phyloP scores from a whole-genome alignment of 1,284 basidiomycete species.

The Marasmius oreades region DNA sequence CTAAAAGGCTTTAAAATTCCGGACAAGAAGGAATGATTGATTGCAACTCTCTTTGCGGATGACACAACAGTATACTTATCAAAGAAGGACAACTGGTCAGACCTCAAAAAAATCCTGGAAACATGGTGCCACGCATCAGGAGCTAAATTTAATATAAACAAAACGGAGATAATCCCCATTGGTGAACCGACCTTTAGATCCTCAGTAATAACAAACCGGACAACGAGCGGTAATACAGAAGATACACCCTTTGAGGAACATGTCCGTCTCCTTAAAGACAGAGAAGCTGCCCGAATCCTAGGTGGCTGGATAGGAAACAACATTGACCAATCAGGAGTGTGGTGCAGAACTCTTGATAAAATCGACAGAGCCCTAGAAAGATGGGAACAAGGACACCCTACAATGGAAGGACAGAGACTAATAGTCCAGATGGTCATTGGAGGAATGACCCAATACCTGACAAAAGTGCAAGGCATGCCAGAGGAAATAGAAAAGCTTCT shows the following conservation, averaged over 20 bases:
- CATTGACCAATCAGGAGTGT: slow-evolving; percentile 7
- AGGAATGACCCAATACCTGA: slow-evolving; percentile 18
- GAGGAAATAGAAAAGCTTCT: slow-evolving; percentile 6
- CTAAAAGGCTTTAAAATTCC: background rate
- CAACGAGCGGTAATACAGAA: background rate
- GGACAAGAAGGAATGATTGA: background rate
- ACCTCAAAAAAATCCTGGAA: background rate
- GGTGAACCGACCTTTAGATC: background rate
- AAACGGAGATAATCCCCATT: background rate
- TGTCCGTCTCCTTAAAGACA: slow-evolving; percentile 5
- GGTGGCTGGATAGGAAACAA: slow-evolving; percentile 18
- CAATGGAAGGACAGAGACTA: slow-evolving; percentile 14
- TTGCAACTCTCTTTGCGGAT: background rate
- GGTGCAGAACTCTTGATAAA: slow-evolving; percentile 16
- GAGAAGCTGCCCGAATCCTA: slow-evolving; percentile 10
- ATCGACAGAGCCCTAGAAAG: slow-evolving; percentile 3
- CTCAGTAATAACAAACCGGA: background rate
- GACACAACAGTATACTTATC: no score
- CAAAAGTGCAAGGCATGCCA: slow-evolving; percentile 22
- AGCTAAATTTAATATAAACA: background rate
- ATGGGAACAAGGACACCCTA: slow-evolving; percentile 14
- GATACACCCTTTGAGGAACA: background rate
- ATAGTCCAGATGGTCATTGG: slow-evolving; percentile 16
- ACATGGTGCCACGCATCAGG: background rate
- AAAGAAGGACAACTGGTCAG: background rate